Evolutionary conservation across 1,139 yeast genomes (phyloP).

Genomic region (Taphrina pruni): DNA sequence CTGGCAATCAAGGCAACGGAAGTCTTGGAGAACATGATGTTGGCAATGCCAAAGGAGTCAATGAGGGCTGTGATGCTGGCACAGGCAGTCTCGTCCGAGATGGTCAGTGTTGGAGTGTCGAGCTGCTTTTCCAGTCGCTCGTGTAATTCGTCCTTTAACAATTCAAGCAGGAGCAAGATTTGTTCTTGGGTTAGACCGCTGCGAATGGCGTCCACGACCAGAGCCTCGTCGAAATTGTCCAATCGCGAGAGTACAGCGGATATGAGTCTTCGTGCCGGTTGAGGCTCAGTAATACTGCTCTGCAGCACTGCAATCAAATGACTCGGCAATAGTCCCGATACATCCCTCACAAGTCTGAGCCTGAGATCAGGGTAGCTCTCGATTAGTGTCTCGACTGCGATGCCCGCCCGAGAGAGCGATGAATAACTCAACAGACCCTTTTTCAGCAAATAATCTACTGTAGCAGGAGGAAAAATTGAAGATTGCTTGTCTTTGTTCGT

Average conservation of each 20-base stretch:
- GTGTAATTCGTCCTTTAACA: conserved; percentile 12
- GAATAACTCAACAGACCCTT: conserved; percentile 16
- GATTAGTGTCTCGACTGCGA: neutral
- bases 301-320: conserved; percentile 13
- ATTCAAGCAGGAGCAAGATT: neutral
- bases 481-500: neutral
- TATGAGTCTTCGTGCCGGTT: neutral
- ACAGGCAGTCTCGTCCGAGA: conserved; percentile 28
- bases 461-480: conserved; percentile 1
- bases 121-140: conserved; percentile 5
- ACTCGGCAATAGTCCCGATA: conserved; percentile 16
- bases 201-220: conserved; percentile 13
- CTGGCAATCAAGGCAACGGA: neutral
- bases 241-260: conserved; percentile 6
- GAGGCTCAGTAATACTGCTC: conserved; percentile 9
- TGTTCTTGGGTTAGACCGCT: neutral
- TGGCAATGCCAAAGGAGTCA: conserved; percentile 28
- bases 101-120: neutral
- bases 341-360: conserved; percentile 13
- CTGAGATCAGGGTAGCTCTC: neutral
- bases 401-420: conserved; percentile 3
- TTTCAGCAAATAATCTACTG: conserved; percentile 21
- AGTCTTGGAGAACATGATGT: conserved; percentile 10
- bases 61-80: conserved; percentile 10
- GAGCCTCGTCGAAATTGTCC: conserved; percentile 16